Conservation (phyloP, 1,284 basidiomycete species). For the Cerioporus squamosus region DNA sequence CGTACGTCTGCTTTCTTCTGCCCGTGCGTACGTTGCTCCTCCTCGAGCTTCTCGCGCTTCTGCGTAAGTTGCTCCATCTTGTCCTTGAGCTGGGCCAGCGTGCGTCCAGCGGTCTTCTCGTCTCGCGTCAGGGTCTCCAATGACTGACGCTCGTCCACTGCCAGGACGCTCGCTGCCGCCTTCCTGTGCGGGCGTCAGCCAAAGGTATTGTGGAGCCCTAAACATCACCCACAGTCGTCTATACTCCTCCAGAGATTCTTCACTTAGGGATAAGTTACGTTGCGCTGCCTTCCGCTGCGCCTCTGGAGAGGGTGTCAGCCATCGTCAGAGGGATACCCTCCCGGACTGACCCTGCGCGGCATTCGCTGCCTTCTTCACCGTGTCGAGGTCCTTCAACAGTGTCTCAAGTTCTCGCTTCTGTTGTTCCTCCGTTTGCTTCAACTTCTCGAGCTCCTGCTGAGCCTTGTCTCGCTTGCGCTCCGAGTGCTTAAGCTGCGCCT, state of each 20-base stretch:
- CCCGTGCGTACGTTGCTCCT: constrained; percentile 61
- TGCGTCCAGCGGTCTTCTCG: constrained; percentile 73
- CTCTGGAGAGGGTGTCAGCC: constrained; percentile 47
- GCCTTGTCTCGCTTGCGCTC: constrained; percentile 80
- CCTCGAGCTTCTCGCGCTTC: constrained; percentile 62
- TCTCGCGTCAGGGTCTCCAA: constrained; percentile 86
- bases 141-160: constrained; percentile 86
- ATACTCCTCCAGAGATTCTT: constrained; percentile 89
- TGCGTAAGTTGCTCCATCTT: constrained; percentile 71
- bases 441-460: constrained; percentile 62
- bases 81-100: constrained; percentile 68
- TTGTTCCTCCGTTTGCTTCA: constrained; percentile 70
- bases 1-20: constrained; percentile 66
- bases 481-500: constrained; percentile 89
- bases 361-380: constrained; percentile 73
- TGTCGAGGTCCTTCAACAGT: constrained; percentile 68
- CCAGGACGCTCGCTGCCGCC: constrained; percentile 75
- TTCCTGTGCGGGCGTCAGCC: constrained; percentile 53
- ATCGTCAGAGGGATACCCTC: background rate
- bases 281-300: constrained; percentile 77
- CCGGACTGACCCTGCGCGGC: constrained; percentile 68
- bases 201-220: too few relatives aligned
- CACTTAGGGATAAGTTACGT: constrained; percentile 78
- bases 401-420: constrained; percentile 64
- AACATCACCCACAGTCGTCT: constrained; percentile 66